Percentiles rank a stretch among this genome's conserved stretches.
Evolutionary conservation across 1,139 yeast species (phyloP).

Genomic region (Geotrichum klebahnii): DNA sequence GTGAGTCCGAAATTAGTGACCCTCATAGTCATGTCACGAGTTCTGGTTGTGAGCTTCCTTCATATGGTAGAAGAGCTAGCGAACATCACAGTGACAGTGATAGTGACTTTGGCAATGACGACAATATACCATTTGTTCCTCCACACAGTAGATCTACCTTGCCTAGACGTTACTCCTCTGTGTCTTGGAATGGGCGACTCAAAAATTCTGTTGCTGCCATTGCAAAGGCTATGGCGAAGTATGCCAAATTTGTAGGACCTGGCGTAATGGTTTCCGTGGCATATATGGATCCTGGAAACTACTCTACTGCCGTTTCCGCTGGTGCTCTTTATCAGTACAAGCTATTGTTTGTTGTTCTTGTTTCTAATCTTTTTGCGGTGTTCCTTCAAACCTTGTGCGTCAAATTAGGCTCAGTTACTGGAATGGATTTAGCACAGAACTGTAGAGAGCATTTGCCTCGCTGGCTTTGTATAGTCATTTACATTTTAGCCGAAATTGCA

Average conservation of each 20-base stretch:
- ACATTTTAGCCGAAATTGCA: slow-evolving; percentile 72
- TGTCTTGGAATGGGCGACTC: slow-evolving; percentile 49
- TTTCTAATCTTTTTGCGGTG: slow-evolving; percentile 69
- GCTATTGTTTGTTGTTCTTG: slow-evolving; percentile 58
- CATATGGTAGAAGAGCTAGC: slow-evolving; percentile 40
- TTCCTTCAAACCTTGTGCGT: slow-evolving; percentile 69
- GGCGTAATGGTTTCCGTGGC: slow-evolving; percentile 75
- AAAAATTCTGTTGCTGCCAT: slow-evolving; percentile 51
- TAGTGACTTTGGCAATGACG: slow-evolving; percentile 40
- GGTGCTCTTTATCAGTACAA: slow-evolving; percentile 67
- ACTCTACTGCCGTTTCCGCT: slow-evolving; percentile 73
- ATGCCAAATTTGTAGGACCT: slow-evolving; percentile 65
- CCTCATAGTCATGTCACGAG: background rate
- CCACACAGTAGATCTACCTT: slow-evolving; percentile 40
- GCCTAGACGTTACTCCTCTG: slow-evolving; percentile 1
- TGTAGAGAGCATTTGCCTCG: slow-evolving; percentile 60
- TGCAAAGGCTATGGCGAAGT: slow-evolving; percentile 49
- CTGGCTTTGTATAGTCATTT: slow-evolving; percentile 54
- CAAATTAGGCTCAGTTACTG: slow-evolving; percentile 76
- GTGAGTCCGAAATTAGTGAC: background rate
- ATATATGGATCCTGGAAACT: slow-evolving; percentile 83
- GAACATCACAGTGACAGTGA: slow-evolving; percentile 54
- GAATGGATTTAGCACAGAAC: slow-evolving; percentile 67
- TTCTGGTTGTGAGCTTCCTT: background rate
- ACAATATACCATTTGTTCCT: slow-evolving; percentile 75